Evolutionary conservation across 2,329 filamentous ascomycete genomes (phyloP).

Genomic region (Aspergillus versicolor): DNA sequence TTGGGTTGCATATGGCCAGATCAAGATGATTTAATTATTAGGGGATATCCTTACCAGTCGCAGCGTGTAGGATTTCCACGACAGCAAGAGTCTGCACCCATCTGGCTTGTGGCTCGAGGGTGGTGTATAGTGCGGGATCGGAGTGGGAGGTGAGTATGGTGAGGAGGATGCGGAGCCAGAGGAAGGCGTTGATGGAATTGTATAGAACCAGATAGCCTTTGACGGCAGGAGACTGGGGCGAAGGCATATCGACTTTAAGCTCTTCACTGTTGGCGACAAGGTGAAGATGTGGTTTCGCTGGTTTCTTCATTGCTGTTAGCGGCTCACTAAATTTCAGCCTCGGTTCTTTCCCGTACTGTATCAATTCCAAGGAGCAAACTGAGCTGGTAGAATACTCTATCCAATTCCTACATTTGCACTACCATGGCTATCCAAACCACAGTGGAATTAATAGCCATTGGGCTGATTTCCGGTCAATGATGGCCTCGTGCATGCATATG

Average conservation of each 20-base stretch:
- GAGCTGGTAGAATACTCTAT: too few species aligned
- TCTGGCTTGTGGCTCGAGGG: constrained; percentile 26
- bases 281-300: too few species aligned
- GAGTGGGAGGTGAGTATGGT: constrained; percentile 12
- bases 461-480: too few species aligned
- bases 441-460: too few species aligned
- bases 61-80: constrained; percentile 28
- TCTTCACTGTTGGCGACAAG: not conserved
- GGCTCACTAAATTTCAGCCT: not conserved
- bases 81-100: constrained; percentile 27
- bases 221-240: constrained; percentile 2
- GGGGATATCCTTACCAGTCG: constrained; percentile 16
- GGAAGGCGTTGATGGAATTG: constrained; percentile 22
- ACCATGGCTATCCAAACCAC: too few species aligned
- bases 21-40: not conserved
- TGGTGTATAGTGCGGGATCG: constrained; percentile 16
- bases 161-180: constrained; percentile 28
- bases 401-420: too few species aligned
- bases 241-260: not conserved
- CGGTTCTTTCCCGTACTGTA: not conserved
- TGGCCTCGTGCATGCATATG: too few species aligned
- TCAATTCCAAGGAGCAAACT: too few species aligned
- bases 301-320: too few species aligned
- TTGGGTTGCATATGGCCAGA: not conserved
- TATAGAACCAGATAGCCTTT: constrained; percentile 26